Base-by-base conservation (phyloP, 2,329 filamentous ascomycete genomes). In the Ceratocystis diversiconidia region DNA sequence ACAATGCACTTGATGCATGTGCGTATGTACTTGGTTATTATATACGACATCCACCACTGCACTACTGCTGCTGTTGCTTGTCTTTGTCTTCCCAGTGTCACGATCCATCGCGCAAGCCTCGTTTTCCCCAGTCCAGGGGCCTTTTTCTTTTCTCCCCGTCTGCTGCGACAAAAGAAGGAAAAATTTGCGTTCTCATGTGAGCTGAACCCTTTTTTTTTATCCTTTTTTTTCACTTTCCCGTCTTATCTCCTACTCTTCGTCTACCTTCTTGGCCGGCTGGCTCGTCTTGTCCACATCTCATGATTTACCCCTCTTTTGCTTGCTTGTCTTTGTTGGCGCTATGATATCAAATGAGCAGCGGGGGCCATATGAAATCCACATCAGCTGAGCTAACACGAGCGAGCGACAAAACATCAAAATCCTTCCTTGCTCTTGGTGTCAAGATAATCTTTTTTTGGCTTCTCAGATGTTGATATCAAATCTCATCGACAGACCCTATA, bases 91-190 rank as follows among this genome's bases (percentile, higher is more conserved):
- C 55, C 7, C 17, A n/a, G 25, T 59, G 55, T 36, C 28, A 59
- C 28, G 55, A 59, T 59, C 55, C 55, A 59, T 59, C 17, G 17
- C n/a, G 52, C 28, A 59, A 59, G 55, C 55, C 55, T 59, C 55
- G 55, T 59, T 59, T 59, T 36, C 25, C 12, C 5, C 15, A 28
- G 36, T 41, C n/a, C 59, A 19, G 32, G 44, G 22, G 19, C 12
- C 3, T 48, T 59, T 60, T 63, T 19, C 10, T 36, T 52, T 55
- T 63, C 52, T 63, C 17, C 12, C 32, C 36, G 5, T 62, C 10
- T 28, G 12, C 36, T 41, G 1, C 36, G 3, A 15, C 36, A 41
- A 41, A 41, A 41, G 32, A 41, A 41, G 36, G 36, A 41, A 41
- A 41, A 41, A 41, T 15, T 15, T 15, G 36, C 36, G 4, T 32